A percentile compares a stretch with the other conserved stretches of the same genome.
Evolutionary conservation across 306 rosid genomes (phyloP).

Genomic region (Cicer cuneatum): DNA sequence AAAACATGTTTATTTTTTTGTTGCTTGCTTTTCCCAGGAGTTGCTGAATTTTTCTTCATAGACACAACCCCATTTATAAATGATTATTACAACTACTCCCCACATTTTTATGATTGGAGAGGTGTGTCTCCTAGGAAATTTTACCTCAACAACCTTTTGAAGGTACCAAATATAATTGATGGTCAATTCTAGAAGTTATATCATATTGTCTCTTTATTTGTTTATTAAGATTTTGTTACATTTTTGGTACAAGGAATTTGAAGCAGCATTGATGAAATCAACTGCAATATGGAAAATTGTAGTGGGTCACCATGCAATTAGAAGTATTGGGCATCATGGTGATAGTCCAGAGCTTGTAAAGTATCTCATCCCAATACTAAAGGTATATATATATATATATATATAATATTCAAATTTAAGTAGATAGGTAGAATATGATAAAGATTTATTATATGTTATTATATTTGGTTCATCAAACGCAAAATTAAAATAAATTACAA

Average conservation of each 20-base stretch:
- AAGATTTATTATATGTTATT: too few species aligned
- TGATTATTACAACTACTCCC: conserved; percentile 48
- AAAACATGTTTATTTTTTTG: not conserved
- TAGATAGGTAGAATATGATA: too few species aligned
- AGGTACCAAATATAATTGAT: conserved; percentile 51
- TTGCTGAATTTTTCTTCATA: conserved; percentile 66
- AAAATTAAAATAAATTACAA: too few species aligned
- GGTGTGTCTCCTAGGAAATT: conserved; percentile 52
- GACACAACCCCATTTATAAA: conserved; percentile 73
- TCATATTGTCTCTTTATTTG: not conserved
- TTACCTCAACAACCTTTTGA: conserved; percentile 54
- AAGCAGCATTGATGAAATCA: conserved; percentile 50
- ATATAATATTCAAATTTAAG: too few species aligned
- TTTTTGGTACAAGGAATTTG: conserved; percentile 37
- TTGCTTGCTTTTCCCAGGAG: conserved; percentile 36
- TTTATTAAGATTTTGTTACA: not conserved
- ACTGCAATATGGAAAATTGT: conserved; percentile 77
- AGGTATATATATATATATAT: conserved; percentile 48
- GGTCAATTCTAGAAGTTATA: not conserved
- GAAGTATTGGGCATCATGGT: conserved; percentile 65
- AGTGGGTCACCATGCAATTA: conserved; percentile 77
- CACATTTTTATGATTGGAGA: conserved; percentile 67
- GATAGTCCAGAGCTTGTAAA: conserved; percentile 60
- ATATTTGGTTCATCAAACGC: too few species aligned
- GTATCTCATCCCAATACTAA: conserved; percentile 69